Evolutionary conservation across 2,329 filamentous ascomycete species (phyloP).

Genomic region (Bipolaris bicolor): DNA sequence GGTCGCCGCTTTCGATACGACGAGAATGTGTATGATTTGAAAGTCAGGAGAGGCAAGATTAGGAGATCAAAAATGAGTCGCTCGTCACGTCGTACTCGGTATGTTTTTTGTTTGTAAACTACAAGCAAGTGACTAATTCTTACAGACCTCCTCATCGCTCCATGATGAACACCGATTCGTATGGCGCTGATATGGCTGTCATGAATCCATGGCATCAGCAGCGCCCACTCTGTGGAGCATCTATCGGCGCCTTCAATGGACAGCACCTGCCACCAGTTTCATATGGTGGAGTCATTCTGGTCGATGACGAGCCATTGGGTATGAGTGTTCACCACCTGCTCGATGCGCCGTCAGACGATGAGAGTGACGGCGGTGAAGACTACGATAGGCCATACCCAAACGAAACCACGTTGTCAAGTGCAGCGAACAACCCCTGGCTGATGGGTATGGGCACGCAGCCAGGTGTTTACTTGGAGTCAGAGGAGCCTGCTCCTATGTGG

Average conservation of each 20-base stretch:
- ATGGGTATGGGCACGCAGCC: slow-evolving; percentile 47
- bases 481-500: slow-evolving; percentile 40
- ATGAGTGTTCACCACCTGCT: slow-evolving; percentile 99
- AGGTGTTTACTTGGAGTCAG: slow-evolving; percentile 37
- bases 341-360: slow-evolving; percentile 66
- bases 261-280: slow-evolving; percentile 89
- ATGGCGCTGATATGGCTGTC: slow-evolving; percentile 50
- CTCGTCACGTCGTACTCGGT: slow-evolving; percentile 35
- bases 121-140: neutral
- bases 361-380: slow-evolving; percentile 53
- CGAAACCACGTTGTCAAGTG: slow-evolving; percentile 53
- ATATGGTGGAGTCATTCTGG: slow-evolving; percentile 83
- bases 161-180: slow-evolving; percentile 48
- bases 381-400: slow-evolving; percentile 35
- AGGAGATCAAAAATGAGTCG: slow-evolving; percentile 63
- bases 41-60: slow-evolving; percentile 73
- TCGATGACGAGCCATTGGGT: slow-evolving; percentile 84
- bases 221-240: slow-evolving; percentile 81
- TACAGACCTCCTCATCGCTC: slow-evolving; percentile 45
- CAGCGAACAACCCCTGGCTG: slow-evolving; percentile 45
- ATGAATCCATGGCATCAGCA: slow-evolving; percentile 79
- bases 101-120: neutral
- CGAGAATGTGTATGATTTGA: slow-evolving; percentile 66
- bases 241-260: slow-evolving; percentile 88
- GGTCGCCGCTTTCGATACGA: slow-evolving; percentile 75